Base-by-base conservation (phyloP, 208 protist genomes). In the Leishmania gerbilli region DNA sequence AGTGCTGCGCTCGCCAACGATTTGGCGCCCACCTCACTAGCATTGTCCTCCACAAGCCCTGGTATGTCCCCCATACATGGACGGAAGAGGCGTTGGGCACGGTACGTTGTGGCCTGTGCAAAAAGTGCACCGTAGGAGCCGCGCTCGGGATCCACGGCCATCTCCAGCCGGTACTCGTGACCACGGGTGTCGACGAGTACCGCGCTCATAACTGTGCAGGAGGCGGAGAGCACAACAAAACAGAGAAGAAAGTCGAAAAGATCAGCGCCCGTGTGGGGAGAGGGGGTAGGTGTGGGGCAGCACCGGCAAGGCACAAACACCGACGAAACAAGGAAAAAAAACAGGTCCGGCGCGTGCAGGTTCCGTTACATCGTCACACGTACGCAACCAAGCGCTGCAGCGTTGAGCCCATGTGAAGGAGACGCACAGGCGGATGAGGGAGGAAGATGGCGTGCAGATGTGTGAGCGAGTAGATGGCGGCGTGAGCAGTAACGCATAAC, bases 111-210 rank as follows among this genome's bases (percentile, higher is more conserved):
- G 8, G 78, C 77, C 17, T 8, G 60, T 8, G n/a, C 37, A 31
- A 86, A 86, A n/a, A 82, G 74, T 17, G 62, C 76, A 0, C 74
- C 82, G 42, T 86, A 86, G 74, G 71, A 77, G 34, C 62, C 82
- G 9, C 74, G 21, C 21, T 82, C 82, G 27, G 19, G 15, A 7
- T 67, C 74, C 9, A 80, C n/a, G 1, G 58, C 21, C 51, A 45
- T 37, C 2, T 77, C 74, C n/a, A 86, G 67, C 4, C 34, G 65
- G 64, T 82, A 82, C 40, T n/a, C 42, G 31, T 72, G 60, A n/a
- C 82, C 82, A 40, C 64, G 53, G 21, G 64, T 77, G 34, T 79
- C 82, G 21, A 40, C 67, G 5, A 86, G 71, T n/a, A 58, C 21
- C 2, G 81, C 49, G 9, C 58, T 69, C 81, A 85, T 84, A 49